Evolutionary conservation across 2,329 filamentous ascomycete species (phyloP).

Genomic region (Apiospora arundinis): DNA sequence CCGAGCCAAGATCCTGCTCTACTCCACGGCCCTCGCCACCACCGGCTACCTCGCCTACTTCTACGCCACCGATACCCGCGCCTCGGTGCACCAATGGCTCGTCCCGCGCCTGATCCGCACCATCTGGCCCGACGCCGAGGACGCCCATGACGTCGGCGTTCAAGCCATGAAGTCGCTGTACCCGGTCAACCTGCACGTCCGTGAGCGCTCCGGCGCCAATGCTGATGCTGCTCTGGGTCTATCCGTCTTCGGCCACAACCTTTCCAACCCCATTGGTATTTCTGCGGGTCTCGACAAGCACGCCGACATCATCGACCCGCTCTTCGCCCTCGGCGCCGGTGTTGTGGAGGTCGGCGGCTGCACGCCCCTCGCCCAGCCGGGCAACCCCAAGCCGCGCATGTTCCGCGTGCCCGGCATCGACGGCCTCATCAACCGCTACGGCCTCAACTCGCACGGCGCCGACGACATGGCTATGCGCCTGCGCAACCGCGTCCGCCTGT

Average conservation of each 20-base stretch:
- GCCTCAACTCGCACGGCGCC: slow-evolving; percentile 89
- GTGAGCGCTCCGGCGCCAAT: slow-evolving; percentile 67
- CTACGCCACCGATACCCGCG: slow-evolving; percentile 77
- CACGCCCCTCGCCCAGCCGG: slow-evolving; percentile 84
- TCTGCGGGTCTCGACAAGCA: slow-evolving; percentile 97
- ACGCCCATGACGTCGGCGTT: slow-evolving; percentile 86
- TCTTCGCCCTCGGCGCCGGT: slow-evolving; percentile 84
- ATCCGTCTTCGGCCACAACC: slow-evolving; percentile 74
- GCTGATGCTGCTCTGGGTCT: slow-evolving; percentile 47
- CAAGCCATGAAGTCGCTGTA: slow-evolving; percentile 74
- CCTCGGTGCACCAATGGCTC: slow-evolving; percentile 71
- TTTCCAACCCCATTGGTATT: slow-evolving; percentile 90
- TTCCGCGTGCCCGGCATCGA: slow-evolving; percentile 86
- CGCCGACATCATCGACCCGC: slow-evolving; percentile 82
- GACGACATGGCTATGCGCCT: slow-evolving; percentile 84
- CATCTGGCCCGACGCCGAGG: slow-evolving; percentile 79
- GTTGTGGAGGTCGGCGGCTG: slow-evolving; percentile 93
- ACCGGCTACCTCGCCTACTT: slow-evolving; percentile 61
- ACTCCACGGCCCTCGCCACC: slow-evolving; percentile 49
- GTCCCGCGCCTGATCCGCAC: slow-evolving; percentile 70
- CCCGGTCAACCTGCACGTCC: slow-evolving; percentile 76
- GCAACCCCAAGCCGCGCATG: slow-evolving; percentile 86
- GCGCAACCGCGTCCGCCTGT: slow-evolving; percentile 77
- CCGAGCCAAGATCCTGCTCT: slow-evolving; percentile 46
- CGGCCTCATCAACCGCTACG: slow-evolving; percentile 93